Evolutionary conservation across 345 rosid species (phyloP), one percentile per base, ranked within the genome.

Genomic region (Citrus unshiu): DNA sequence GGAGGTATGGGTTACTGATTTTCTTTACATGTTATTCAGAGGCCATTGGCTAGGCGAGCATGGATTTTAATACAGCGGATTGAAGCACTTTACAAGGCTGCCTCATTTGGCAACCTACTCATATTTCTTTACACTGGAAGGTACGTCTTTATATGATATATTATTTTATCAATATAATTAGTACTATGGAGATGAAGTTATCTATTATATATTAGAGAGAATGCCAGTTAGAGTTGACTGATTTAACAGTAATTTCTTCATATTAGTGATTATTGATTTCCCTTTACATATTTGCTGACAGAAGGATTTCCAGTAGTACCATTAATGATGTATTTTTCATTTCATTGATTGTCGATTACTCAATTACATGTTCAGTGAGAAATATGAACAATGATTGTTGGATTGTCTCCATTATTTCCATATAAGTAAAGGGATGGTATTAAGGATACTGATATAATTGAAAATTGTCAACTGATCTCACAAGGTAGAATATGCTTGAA

Each of bases 51-150:
- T 7, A 89, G 92, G 54, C 93, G 89, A 80, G 90, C 88, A 69
- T 97, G 99, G 98, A 83, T 87, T 70, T 82, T 90, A 75, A 84
- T 91, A 73, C 98, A 94, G 73, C 91, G 88, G 5, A 78, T 92
- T 25, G 98, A 97, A 87, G 95, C 97, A 81, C 72, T 97, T 82
- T 93, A 92, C 82, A 97, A 90, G 91, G 93, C 93, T 87, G 94
- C 93, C 70, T 93, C 98, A 40, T 94, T 93, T 85, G 91, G 88
- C 81, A 97, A 97, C 87, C 90, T 97, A 35, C 88, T 94, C 66
- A 69, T 94, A 75, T 97, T 97, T 90, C 95, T 97, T 79, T 94
- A 83, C 82, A 91, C 97, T 0, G 99, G 99, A 87, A 89, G 95
- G 98, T 93, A 88, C 37, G 70, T 78, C 34, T 43, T 51, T 63